Conservation (phyloP, 2,329 filamentous ascomycete species). For the Penicillium brevicompactum region DNA sequence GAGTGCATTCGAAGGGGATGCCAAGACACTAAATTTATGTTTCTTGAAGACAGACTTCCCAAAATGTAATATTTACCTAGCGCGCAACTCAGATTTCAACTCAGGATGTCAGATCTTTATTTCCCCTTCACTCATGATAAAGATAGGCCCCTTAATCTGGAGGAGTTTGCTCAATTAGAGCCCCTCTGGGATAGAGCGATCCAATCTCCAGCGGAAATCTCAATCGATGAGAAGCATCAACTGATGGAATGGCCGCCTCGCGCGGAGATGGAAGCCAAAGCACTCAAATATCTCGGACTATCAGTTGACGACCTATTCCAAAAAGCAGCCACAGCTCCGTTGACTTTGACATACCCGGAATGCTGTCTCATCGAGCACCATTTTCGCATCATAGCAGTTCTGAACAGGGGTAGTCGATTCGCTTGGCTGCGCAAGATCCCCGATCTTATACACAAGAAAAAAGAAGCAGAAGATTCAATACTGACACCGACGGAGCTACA, state of each 20-base stretch:
- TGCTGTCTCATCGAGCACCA: slow-evolving; percentile 3
- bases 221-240: slow-evolving; percentile 13
- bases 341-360: slow-evolving; percentile 10
- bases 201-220: slow-evolving; percentile 6
- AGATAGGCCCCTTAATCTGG: background rate
- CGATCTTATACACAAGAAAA: background rate
- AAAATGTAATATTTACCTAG: too few species aligned
- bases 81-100: too few species aligned
- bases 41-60: too few species aligned
- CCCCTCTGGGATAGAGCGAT: slow-evolving; percentile 17
- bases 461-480: background rate
- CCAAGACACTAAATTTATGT: too few species aligned
- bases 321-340: slow-evolving; percentile 3
- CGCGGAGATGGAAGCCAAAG: slow-evolving; percentile 10
- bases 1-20: too few species aligned
- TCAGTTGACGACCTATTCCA: slow-evolving; percentile 8
- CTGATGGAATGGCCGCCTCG: slow-evolving; percentile 12
- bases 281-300: slow-evolving; percentile 2
- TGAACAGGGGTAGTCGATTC: background rate
- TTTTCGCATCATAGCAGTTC: slow-evolving; percentile 4
- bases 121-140: too few species aligned
- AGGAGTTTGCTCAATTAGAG: slow-evolving; percentile 13
- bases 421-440: background rate
- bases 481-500: background rate
- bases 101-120: too few species aligned